phyloP scores from a whole-genome alignment of 2,329 filamentous ascomycete genomes.

The Seiridium unicorne region DNA sequence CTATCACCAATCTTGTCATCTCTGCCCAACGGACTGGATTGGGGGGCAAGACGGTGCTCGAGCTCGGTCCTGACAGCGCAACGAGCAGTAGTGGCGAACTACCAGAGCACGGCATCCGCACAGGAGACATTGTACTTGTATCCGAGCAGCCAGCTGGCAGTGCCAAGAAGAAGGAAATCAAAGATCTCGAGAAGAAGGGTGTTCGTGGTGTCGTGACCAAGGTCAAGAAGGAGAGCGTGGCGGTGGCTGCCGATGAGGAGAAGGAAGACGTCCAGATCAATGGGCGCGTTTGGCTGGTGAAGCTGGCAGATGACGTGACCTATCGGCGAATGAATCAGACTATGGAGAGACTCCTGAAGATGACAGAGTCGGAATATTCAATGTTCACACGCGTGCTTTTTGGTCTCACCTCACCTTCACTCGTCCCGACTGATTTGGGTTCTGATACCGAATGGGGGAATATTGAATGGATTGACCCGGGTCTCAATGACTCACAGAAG shows the following conservation, averaged over 20 bases:
- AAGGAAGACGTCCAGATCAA: slow-evolving; percentile 43
- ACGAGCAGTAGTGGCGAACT: slow-evolving; percentile 52
- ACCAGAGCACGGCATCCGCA: slow-evolving; percentile 72
- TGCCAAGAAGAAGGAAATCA: slow-evolving; percentile 71
- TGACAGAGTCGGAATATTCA: slow-evolving; percentile 57
- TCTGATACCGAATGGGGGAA: slow-evolving; percentile 40
- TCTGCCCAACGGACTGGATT: slow-evolving; percentile 80
- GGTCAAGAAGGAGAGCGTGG: slow-evolving; percentile 56
- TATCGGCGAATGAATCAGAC: slow-evolving; percentile 63
- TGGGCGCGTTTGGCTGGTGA: slow-evolving; percentile 61
- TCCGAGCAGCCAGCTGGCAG: slow-evolving; percentile 72
- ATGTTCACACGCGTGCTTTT: slow-evolving; percentile 62
- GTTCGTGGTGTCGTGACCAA: slow-evolving; percentile 69
- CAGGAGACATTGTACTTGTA: slow-evolving; percentile 76
- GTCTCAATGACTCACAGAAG: slow-evolving; percentile 65
- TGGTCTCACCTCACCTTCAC: slow-evolving; percentile 52
- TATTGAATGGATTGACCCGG: slow-evolving; percentile 60
- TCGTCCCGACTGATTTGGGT: slow-evolving; percentile 39
- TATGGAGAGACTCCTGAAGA: slow-evolving; percentile 59
- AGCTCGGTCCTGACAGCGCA: slow-evolving; percentile 73
- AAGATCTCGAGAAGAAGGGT: slow-evolving; percentile 67
- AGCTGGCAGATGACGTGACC: slow-evolving; percentile 68
- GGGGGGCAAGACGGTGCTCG: slow-evolving; percentile 86
- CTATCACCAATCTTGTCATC: slow-evolving; percentile 73
- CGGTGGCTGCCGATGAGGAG: slow-evolving; percentile 69